Percentiles rank a stretch among this genome's conserved stretches.
These are phyloP conservation scores for Oenanthe sinensis DNA, from an alignment of 129 eudicot genomes.

Conservation along the genomic window DNA sequence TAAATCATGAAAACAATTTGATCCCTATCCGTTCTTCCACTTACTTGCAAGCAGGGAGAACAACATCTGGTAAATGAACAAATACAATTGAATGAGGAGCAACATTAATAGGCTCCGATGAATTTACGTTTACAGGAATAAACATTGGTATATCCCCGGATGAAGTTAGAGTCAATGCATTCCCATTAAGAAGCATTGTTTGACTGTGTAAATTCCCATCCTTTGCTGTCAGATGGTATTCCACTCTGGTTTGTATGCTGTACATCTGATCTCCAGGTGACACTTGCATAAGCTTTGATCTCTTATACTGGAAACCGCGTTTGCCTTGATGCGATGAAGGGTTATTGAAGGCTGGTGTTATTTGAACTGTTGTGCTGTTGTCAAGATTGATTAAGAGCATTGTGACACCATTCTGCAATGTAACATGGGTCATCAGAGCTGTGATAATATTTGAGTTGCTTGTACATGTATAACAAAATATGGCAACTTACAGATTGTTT, in stretches of 20 bases:
- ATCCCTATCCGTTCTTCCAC: conserved; percentile 18
- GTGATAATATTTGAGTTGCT: background rate
- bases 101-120: conserved; percentile 48
- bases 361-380: conserved; percentile 40
- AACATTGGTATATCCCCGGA: conserved; percentile 51
- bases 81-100: conserved; percentile 69
- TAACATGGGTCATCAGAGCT: conserved; percentile 10
- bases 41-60: conserved; percentile 48
- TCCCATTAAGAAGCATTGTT: conserved; percentile 59
- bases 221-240: conserved; percentile 76
- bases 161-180: conserved; percentile 37
- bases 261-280: background rate
- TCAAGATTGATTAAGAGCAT: conserved; percentile 63
- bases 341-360: conserved; percentile 28
- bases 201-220: conserved; percentile 72
- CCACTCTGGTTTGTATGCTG: conserved; percentile 32
- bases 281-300: conserved; percentile 14
- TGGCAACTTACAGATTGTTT: conserved; percentile 42
- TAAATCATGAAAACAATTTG: conserved; percentile 24
- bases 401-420: conserved; percentile 63
- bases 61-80: conserved; percentile 45
- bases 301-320: conserved; percentile 29
- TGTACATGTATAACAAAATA: background rate
- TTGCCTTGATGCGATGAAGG: conserved; percentile 16
- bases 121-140: conserved; percentile 34